phyloP scores from a whole-genome alignment of 2,329 filamentous ascomycete genomes.

The Pseudogymnoascus pannorum region DNA sequence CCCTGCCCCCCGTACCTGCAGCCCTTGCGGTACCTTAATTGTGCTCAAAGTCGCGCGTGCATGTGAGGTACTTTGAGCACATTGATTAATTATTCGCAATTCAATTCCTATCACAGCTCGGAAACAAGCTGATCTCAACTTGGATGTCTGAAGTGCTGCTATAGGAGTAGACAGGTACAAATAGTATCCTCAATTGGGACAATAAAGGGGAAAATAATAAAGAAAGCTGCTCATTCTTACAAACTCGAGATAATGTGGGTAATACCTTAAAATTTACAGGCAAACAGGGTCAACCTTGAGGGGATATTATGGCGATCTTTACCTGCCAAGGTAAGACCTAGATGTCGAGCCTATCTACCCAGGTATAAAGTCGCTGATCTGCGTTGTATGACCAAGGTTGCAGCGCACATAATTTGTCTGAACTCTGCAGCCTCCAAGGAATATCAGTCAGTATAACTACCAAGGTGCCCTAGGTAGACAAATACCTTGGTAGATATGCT shows the following conservation, averaged over 20 bases:
- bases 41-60: slow-evolving; percentile 4
- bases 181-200: neutral
- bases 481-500: slow-evolving; percentile 2
- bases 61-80: slow-evolving; percentile 6
- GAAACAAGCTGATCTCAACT: neutral
- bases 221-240: neutral
- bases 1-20: neutral
- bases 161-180: neutral
- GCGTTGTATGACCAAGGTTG: neutral
- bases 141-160: neutral
- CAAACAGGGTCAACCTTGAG: neutral
- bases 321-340: neutral
- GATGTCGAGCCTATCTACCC: neutral
- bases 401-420: neutral
- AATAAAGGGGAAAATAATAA: neutral
- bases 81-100: slow-evolving; percentile 7
- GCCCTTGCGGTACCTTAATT: neutral
- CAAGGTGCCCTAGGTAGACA: neutral
- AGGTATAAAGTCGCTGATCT: neutral
- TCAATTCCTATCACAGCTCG: neutral
- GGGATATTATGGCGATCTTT: neutral
- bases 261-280: neutral
- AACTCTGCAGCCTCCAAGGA: neutral
- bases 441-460: neutral
- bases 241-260: neutral